Base-by-base conservation (phyloP, 306 rosid species). In the Delonix regia region DNA sequence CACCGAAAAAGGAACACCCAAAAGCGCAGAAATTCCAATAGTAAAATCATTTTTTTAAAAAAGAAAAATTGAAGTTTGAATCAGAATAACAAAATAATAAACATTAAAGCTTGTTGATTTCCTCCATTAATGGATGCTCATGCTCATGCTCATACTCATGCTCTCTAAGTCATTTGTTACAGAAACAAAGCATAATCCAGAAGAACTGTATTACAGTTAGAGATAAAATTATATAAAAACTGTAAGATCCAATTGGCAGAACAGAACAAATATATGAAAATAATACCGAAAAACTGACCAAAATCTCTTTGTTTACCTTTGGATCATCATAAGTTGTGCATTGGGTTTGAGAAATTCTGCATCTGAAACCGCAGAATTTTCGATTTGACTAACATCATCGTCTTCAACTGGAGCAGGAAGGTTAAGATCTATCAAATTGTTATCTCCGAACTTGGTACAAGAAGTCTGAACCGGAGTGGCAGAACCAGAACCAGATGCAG, bases 371-470 rank as follows among this genome's bases (percentile, higher is more conserved):
- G 97, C 97, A 16, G 99, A 94, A 56, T 73, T 84, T 62, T 90
- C 96, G 15, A 90, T 79, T 82, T 92, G 98, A 82, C 94, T 86
- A 24, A 66, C 45, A 19, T 90, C 97, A 24, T 84, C 92, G 6
- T 90, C 97, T 19, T 93, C 97, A 19, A 81, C 34, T 0, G 97
- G 94, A 78, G 99, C 99, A 14, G 99, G 99, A 61, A 95, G 92
- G 67, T 95, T 95, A 71, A 95, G 99, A 90, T 95, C 99, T 83
- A 95, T 82, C 67, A 91, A 76, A 81, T 78, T 87, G 13, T 78
- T 87, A 11, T 85, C 86, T 22, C 82, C 81, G 1, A 88, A 48
- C 82, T 79, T 90, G 0, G 42, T 42, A 0, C 83, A 64, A 49
- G 42, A 65, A 41, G 38, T 83, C 59, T 49, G 75, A 44, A 27